Percentiles rank a stretch among this genome's conserved stretches.
Evolutionary conservation across 768 basidiomycete genomes (phyloP).

Genomic region (Mycena leptocephala): DNA sequence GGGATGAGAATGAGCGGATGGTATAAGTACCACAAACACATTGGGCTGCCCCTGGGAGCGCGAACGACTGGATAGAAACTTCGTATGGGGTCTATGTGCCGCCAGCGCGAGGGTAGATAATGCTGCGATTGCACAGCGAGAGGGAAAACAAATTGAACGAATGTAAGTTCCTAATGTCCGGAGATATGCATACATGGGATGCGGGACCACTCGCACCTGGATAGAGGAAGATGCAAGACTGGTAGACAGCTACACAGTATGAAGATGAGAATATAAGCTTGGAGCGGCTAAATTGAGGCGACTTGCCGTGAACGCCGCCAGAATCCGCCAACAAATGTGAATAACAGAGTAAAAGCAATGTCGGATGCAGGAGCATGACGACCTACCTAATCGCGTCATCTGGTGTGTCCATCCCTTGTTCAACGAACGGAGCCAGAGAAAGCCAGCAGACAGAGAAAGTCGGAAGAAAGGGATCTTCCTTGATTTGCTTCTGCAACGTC

Average conservation of each 20-base stretch:
- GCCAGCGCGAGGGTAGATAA: neutral
- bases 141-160: neutral
- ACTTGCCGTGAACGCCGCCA: neutral
- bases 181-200: no score
- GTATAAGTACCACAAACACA: neutral
- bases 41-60: neutral
- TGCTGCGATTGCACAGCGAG: neutral
- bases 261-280: neutral
- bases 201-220: no score
- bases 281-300: neutral
- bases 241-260: neutral
- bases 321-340: neutral
- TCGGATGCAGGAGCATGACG: neutral
- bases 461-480: no score
- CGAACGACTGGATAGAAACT: neutral
- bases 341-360: neutral
- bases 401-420: no score
- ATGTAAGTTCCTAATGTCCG: neutral
- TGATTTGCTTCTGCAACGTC: no score
- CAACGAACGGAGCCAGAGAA: no score
- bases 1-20: neutral
- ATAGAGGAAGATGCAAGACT: neutral
- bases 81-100: neutral
- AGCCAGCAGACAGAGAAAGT: no score
- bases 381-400: neutral